Conservation (phyloP, 768 basidiomycete species). For the Hericium erinaceus region DNA sequence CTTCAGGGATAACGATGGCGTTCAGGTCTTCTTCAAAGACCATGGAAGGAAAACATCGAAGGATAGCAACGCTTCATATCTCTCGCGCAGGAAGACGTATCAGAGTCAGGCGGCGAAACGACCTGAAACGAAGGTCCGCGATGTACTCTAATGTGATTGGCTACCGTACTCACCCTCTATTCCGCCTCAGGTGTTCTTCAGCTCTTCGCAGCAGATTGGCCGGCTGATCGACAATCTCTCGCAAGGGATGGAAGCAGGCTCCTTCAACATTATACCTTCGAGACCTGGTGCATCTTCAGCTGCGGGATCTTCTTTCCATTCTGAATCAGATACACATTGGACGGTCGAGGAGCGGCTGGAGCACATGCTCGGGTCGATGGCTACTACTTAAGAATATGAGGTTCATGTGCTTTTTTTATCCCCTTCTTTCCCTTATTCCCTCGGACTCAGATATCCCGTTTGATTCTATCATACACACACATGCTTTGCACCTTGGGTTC, state of each 20-base stretch:
- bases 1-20: constrained; percentile 36
- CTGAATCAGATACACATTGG: constrained; percentile 53
- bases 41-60: constrained; percentile 60
- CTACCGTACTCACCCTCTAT: not conserved
- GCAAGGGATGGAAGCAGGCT: constrained; percentile 71
- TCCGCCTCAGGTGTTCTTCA: constrained; percentile 54
- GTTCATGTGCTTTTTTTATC: not conserved
- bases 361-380: constrained; percentile 47
- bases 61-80: constrained; percentile 48
- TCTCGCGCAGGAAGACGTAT: constrained; percentile 49
- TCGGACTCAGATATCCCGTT: not conserved
- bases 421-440: not conserved
- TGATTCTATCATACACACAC: not conserved
- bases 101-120: constrained; percentile 40
- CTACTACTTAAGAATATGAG: constrained; percentile 20
- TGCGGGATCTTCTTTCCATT: constrained; percentile 27
- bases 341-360: constrained; percentile 72
- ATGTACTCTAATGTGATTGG: not conserved
- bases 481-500: not conserved
- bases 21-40: constrained; percentile 72
- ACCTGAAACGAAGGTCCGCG: constrained; percentile 76
- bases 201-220: constrained; percentile 69
- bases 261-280: constrained; percentile 65
- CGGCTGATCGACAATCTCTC: constrained; percentile 79
- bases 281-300: not conserved